Base-by-base conservation (phyloP, 345 rosid genomes). In the Salix purpurea region DNA sequence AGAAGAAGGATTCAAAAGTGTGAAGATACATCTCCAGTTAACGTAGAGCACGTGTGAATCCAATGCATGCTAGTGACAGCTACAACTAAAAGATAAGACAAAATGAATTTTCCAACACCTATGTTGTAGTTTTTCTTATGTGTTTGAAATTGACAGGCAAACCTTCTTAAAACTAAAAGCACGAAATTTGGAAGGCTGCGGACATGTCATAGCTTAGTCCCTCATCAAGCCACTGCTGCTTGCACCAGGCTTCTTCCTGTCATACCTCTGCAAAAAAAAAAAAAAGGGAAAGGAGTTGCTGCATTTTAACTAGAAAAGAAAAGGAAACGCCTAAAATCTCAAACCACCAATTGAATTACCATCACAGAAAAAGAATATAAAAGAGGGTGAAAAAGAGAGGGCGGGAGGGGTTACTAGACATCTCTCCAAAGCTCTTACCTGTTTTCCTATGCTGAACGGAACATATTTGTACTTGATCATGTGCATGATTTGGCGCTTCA, bases 391-490 rank as follows among this genome's bases (percentile, higher is more conserved):
- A 26, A 40, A 60, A 39, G 67, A 19, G 30, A 11, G 37, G 39
- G 13, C 11, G 4, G 37, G 39, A 13, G 62, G 32, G 70, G 56
- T 11, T 24, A n/a, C 21, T 13, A 15, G 24, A 34, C 2, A 52
- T 67, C 66, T 67, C 32, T 52, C 42, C 70, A 19, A 44, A 36
- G 40, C n/a, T 56, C 77, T 78, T 52, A 90, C 90, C 86, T 83
- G 87, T 80, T 89, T 91, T 78, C 92, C 80, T n/a, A 85, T 13
- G 62, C 86, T 84, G 28, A 91, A 87, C 40, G 97, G 97, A 24
- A 89, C 69, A 76, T 91, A 92, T 74, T 85, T 84, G 83, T 88
- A 87, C 84, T 83, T 89, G 74, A 85, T 44, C 97, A 91, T 91
- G 80, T 88, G 97, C 76, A 83, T 71, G 19, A 91, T 85, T 50